Evolutionary conservation across 805 yeast genomes (phyloP).

Genomic region (Zygoascus ofunaensis): DNA sequence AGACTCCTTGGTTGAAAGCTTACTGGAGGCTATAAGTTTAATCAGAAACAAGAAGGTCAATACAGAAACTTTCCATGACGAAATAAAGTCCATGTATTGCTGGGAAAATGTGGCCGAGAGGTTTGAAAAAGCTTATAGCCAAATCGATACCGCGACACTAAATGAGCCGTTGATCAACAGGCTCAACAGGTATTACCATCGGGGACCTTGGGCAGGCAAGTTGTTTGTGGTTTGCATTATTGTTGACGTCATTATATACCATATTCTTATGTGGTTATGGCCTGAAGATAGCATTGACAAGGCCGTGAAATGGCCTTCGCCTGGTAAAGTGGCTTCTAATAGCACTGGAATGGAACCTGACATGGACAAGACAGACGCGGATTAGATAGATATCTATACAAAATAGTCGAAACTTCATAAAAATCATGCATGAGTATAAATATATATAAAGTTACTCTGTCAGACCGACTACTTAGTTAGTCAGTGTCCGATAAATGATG

Average conservation of each 20-base stretch:
- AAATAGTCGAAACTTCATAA: too few species aligned
- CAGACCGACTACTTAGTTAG: too few species aligned
- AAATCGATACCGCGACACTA: conserved; percentile 32
- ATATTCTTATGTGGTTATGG: conserved; percentile 56
- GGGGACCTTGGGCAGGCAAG: conserved; percentile 73
- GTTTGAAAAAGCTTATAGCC: conserved; percentile 72
- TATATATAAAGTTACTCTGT: too few species aligned
- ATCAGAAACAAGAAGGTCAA: conserved; percentile 53
- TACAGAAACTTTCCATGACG: conserved; percentile 67
- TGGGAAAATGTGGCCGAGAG: conserved; percentile 85
- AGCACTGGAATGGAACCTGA: too few species aligned
- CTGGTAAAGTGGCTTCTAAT: background rate
- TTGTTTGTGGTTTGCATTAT: conserved; percentile 71
- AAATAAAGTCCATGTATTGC: conserved; percentile 73
- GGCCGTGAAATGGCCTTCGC: conserved; percentile 65
- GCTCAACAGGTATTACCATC: conserved; percentile 52
- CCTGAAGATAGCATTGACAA: conserved; percentile 65
- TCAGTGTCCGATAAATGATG: too few species aligned
- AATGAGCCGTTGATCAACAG: conserved; percentile 50
- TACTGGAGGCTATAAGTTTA: conserved; percentile 57
- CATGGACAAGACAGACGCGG: too few species aligned
- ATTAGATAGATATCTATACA: too few species aligned
- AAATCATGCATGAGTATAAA: too few species aligned
- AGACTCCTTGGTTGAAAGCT: conserved; percentile 64
- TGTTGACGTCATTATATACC: conserved; percentile 61